Evolutionary conservation across 2,329 filamentous ascomycete genomes (phyloP).

Genomic region (Talaromyces amestolkiae): DNA sequence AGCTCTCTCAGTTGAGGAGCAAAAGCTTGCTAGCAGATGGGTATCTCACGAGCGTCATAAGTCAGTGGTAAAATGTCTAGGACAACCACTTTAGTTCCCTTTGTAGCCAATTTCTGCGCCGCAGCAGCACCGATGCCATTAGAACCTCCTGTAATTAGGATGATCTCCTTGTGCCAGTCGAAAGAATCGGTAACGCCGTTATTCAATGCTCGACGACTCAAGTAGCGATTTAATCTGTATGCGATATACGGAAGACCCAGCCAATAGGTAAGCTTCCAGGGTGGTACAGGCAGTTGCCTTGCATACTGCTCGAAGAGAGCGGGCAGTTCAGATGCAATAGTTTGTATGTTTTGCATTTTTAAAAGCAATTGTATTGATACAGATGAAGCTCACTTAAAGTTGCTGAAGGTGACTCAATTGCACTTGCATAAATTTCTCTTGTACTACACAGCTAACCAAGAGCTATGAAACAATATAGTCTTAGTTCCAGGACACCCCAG

Average conservation of each 20-base stretch:
- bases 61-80: slow-evolving; percentile 9
- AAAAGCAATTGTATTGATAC: background rate
- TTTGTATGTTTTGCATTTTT: background rate
- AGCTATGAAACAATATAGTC: background rate
- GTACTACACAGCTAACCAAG: background rate
- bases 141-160: slow-evolving; percentile 8
- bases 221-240: background rate
- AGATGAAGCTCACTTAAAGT: background rate
- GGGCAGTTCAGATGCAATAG: background rate
- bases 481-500: background rate
- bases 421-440: background rate
- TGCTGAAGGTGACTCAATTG: no score
- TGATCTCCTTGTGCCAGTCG: slow-evolving; percentile 11
- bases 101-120: background rate
- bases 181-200: background rate
- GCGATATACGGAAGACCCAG: background rate
- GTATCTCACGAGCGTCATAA: slow-evolving; percentile 10
- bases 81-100: slow-evolving; percentile 6
- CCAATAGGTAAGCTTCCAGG: slow-evolving; percentile 3
- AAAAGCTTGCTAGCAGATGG: background rate
- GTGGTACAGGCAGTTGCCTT: background rate
- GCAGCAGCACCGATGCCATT: slow-evolving; percentile 13
- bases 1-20: background rate
- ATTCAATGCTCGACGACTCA: slow-evolving; percentile 8
- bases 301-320: background rate